Percentiles rank a stretch among this genome's conserved stretches.
phyloP scores from a whole-genome alignment of 169 alveolate species.

The Eimeria tenella region DNA sequence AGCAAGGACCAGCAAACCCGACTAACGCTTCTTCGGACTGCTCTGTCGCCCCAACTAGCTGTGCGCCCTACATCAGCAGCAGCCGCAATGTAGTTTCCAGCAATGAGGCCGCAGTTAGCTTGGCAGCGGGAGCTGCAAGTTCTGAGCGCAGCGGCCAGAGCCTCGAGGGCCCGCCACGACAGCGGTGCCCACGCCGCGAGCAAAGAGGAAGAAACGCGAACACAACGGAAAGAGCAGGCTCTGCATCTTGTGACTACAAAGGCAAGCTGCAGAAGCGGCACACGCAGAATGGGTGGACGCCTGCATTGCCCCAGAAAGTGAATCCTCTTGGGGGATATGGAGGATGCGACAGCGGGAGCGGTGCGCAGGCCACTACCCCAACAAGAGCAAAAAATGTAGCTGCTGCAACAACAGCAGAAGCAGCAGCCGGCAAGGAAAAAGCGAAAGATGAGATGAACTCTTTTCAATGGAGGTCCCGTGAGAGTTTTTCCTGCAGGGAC shows the following conservation, averaged over 20 bases:
- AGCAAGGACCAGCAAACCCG: no score
- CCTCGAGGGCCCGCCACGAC: no score
- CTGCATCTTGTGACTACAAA: not conserved
- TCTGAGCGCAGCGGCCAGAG: no score
- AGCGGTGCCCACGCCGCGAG: no score
- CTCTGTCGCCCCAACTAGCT: not conserved
- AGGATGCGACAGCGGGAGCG: slow-evolving; percentile 9
- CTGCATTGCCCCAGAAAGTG: not conserved
- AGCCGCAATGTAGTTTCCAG: not conserved
- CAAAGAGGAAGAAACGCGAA: no score
- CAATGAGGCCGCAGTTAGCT: not conserved
- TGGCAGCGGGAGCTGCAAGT: not conserved
- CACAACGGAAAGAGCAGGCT: slow-evolving; percentile 8
- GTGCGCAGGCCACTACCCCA: not conserved
- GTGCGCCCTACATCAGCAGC: not conserved
- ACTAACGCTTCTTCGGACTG: no score
- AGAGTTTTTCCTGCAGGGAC: not conserved
- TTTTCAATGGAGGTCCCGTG: not conserved
- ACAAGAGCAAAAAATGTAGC: not conserved
- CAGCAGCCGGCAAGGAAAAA: not conserved
- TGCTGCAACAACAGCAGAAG: not conserved
- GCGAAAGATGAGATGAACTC: not conserved
- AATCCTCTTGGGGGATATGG: not conserved
- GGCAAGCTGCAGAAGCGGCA: not conserved
- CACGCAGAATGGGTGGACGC: not conserved